phyloP scores from a whole-genome alignment of 257 asterid genomes.

The Ocimum tenuiflorum region DNA sequence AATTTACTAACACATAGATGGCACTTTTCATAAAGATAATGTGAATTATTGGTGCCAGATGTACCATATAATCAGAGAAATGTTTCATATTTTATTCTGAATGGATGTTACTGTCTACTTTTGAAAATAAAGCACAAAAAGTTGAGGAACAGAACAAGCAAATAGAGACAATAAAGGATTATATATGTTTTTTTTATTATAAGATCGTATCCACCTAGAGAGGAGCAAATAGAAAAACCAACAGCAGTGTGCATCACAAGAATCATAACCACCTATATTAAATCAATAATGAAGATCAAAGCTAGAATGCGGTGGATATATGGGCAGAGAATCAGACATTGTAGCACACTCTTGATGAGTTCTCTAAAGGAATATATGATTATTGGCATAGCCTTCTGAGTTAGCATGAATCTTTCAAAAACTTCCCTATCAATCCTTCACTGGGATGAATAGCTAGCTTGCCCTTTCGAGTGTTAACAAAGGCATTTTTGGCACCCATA shows the following conservation, averaged over 20 bases:
- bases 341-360: constrained; percentile 7
- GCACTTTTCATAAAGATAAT: constrained; percentile 18
- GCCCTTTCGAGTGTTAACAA: constrained; percentile 16
- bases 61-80: constrained; percentile 16
- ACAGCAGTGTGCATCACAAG: constrained; percentile 2
- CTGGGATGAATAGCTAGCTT: background rate
- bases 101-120: constrained; percentile 25
- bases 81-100: constrained; percentile 7
- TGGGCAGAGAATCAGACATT: constrained; percentile 11
- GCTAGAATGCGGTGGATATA: background rate
- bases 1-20: constrained; percentile 6
- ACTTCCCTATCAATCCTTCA: constrained; percentile 11
- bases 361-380: constrained; percentile 17
- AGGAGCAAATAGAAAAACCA: constrained; percentile 10
- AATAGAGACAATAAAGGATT: constrained; percentile 1
- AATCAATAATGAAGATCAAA: constrained; percentile 11
- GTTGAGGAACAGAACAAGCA: constrained; percentile 14
- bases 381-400: constrained; percentile 6
- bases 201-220: constrained; percentile 1
- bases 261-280: background rate
- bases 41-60: constrained; percentile 27
- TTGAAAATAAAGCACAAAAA: constrained; percentile 19
- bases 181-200: background rate
- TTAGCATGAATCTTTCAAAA: constrained; percentile 22
- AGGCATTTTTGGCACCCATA: constrained; percentile 19